These are phyloP conservation scores for Saccharata proteae DNA, from an alignment of 2,329 filamentous ascomycete species.

Conservation along the genomic window DNA sequence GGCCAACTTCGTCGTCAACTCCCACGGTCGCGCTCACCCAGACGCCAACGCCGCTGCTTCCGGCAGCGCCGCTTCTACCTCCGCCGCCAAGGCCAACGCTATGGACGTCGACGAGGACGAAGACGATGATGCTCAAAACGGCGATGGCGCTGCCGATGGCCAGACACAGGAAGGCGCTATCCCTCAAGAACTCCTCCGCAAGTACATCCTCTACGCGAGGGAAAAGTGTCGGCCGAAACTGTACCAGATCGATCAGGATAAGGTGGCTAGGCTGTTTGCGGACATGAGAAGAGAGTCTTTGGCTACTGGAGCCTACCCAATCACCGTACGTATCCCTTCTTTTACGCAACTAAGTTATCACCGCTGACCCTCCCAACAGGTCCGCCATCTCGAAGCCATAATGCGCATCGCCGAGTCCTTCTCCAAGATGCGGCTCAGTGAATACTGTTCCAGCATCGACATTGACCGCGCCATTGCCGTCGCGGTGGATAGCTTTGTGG, in stretches of 20 bases:
- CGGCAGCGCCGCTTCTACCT: constrained; percentile 34
- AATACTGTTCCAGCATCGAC: constrained; percentile 81
- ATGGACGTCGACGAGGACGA: constrained; percentile 52
- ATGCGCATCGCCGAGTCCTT: constrained; percentile 90
- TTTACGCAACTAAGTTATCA: not conserved
- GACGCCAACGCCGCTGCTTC: constrained; percentile 30
- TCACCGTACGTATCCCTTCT: constrained; percentile 57
- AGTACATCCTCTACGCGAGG: constrained; percentile 92
- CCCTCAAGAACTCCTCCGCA: constrained; percentile 77
- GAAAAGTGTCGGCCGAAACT: constrained; percentile 85
- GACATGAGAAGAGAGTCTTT: constrained; percentile 92
- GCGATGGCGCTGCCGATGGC: constrained; percentile 36
- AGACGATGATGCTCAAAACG: constrained; percentile 38
- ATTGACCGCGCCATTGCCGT: constrained; percentile 97
- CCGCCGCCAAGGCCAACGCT: constrained; percentile 28
- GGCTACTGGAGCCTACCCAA: constrained; percentile 91
- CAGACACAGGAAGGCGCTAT: constrained; percentile 57
- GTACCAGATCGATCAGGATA: constrained; percentile 96
- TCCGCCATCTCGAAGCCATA: constrained; percentile 93
- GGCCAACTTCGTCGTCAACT: constrained; percentile 88
- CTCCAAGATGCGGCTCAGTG: constrained; percentile 94
- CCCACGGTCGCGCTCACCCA: constrained; percentile 82
- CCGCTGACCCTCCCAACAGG: constrained; percentile 38
- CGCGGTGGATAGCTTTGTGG: constrained; percentile 90
- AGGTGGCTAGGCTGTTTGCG: constrained; percentile 83